Conservation (phyloP, 2,329 filamentous ascomycete species). For the Aspergillus tamarii region DNA sequence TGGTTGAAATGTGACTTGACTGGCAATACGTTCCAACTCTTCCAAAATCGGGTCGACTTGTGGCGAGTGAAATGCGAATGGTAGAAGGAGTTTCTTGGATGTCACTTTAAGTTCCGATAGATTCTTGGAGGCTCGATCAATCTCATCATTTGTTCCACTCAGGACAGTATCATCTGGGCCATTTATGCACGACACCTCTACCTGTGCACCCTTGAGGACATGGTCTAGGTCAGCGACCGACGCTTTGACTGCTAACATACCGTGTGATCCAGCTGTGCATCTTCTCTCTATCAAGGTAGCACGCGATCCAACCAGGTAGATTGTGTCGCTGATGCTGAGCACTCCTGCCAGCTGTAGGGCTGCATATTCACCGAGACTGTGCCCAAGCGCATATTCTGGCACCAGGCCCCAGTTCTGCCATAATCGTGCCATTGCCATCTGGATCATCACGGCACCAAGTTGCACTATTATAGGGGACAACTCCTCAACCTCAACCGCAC, state of each 20-base stretch:
- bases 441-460: slow-evolving; percentile 39
- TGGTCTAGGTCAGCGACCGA: slow-evolving; percentile 14
- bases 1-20: slow-evolving; percentile 37
- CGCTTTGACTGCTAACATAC: slow-evolving; percentile 47
- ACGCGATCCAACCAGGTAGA: slow-evolving; percentile 44
- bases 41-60: background rate
- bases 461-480: slow-evolving; percentile 37
- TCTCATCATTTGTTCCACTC: slow-evolving; percentile 12
- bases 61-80: slow-evolving; percentile 34
- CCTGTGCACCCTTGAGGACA: background rate
- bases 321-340: slow-evolving; percentile 40
- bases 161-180: background rate
- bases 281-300: slow-evolving; percentile 43
- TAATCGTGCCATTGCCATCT: slow-evolving; percentile 41
- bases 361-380: slow-evolving; percentile 48
- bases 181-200: background rate
- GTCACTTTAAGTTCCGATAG: background rate
- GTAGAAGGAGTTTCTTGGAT: background rate
- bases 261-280: slow-evolving; percentile 44
- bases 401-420: slow-evolving; percentile 37
- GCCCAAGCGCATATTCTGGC: slow-evolving; percentile 42
- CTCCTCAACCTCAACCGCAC: slow-evolving; percentile 28
- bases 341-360: slow-evolving; percentile 44
- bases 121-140: background rate
- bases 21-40: slow-evolving; percentile 19